Conservation (phyloP, 805 yeast genomes). For the Ogataea naganishii region DNA sequence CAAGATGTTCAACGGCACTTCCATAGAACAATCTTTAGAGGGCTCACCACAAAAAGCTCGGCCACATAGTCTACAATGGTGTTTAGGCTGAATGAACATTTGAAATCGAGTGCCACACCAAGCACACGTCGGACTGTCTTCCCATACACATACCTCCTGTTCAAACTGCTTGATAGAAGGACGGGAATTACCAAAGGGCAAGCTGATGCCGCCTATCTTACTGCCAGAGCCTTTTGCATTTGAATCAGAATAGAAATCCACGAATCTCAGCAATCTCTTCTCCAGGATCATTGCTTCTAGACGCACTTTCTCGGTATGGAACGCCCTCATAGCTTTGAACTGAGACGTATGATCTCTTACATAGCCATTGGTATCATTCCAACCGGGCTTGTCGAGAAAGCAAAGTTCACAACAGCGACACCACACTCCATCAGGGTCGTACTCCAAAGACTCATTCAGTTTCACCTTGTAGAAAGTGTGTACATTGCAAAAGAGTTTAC, state of each 20-base stretch:
- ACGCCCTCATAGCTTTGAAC: conserved; percentile 34
- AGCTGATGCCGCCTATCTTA: too few species aligned
- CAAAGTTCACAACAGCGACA: conserved; percentile 61
- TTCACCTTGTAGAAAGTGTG: conserved; percentile 52
- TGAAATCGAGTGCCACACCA: conserved; percentile 55
- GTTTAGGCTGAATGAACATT: conserved; percentile 51
- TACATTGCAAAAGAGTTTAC: conserved; percentile 53
- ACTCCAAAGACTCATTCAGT: conserved; percentile 37
- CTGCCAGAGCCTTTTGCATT: too few species aligned
- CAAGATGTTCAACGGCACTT: conserved; percentile 44
- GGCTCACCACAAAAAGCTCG: conserved; percentile 65
- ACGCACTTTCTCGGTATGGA: conserved; percentile 36
- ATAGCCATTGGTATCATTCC: conserved; percentile 33
- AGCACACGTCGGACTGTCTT: conserved; percentile 49
- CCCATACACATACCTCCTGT: conserved; percentile 56
- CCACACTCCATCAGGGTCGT: conserved; percentile 56
- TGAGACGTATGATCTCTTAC: conserved; percentile 33
- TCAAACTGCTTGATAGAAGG: conserved; percentile 34
- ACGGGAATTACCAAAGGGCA: too few species aligned
- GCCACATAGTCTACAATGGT: conserved; percentile 92
- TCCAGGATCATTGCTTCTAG: conserved; percentile 51
- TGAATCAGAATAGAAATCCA: conserved; percentile 8
- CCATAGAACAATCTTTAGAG: conserved; percentile 60
- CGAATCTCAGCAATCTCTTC: conserved; percentile 45
- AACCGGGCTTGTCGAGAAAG: conserved; percentile 45